Base-by-base conservation (phyloP, 2,329 filamentous ascomycete genomes). In the Graphilbum ipis-grandicollis region DNA sequence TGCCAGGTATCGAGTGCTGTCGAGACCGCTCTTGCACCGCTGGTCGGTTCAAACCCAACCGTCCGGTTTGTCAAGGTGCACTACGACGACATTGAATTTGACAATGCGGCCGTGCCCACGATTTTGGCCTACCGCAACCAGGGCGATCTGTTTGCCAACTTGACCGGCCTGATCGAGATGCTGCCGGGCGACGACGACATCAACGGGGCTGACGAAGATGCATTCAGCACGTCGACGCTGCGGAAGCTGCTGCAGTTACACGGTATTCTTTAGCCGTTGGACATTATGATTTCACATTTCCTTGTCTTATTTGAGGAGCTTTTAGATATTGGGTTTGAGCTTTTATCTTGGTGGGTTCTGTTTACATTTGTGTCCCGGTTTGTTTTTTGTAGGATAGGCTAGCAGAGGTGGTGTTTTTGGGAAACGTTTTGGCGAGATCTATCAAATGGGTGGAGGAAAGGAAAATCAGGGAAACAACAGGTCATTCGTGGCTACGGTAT, bases 11-110 rank as follows among this genome's bases (percentile, higher is more conserved):
- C 82, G 33, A 62, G 69, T 31, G 69, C 83, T 39, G 78, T 94
- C 42, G 83, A 93, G 53, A 68, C 75, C 30, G 85, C 80, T 36
- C 65, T 98, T 47, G 60, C 66, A 36, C 78, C 79, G 2, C 66
- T 96, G 21, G 84, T 93, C 31, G 63, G 67, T 43, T 64, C 70
- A 41, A 65, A 93, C 51, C 66, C 72, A 18, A 69, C 74, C 9
- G 71, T 81, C 25, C 83, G 82, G 51, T 96, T 98, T 52, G 71
- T 96, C 59, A 92, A 88, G 59, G 71, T 96, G 34, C 78, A 93
- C 56, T 83, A 84, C 53, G 76, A 81, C 43, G 86, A 93, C 40
- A 92, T 93, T 28, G 86, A 96, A 54, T 93, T 96, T 65, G 84
- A 94, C 53, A 74, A 80, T 40, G 80, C 85, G 23, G 78, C 79